Base-by-base conservation (phyloP, 208 protist genomes). In the Trypanosoma theileri region DNA sequence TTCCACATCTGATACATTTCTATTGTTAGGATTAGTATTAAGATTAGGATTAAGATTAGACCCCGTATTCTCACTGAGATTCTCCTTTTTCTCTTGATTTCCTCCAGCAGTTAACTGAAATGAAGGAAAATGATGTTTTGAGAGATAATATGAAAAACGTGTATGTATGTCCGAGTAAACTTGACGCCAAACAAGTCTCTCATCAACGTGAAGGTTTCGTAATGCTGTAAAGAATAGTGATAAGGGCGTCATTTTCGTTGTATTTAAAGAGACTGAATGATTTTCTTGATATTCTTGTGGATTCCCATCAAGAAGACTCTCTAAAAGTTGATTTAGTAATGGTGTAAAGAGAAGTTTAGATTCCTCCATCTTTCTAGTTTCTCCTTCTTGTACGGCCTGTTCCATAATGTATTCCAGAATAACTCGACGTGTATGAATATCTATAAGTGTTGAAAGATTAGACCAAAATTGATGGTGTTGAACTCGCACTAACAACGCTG, bases 271-370 rank as follows among this genome's bases (percentile, higher is more conserved):
- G 1, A 35, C 6, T 35, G 28, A 6, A 35, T 35, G 6, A 35
- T 35, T 6, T 35, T 35, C 28, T 6, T 1, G 4, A 1, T 35
- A 6, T 6, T 35, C 4, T 6, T 35, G 28, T 6, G 28, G 28
- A 35, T 8, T 28, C 11, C 40, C 22, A 22, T 61, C 59, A 13
- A 67, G 10, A 28, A 75, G 3, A 40, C 21, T 55, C 55, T 67
- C 45, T 19, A 75, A 31, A 21, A 75, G 40, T 51, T 67, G 61
- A 44, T 75, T 75, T 10, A 75, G 13, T 42, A 75, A 45, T 11
- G 69, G 62, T n/a, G 60, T 75, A 46, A 75, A 75, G 10, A 75
- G 0, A 51, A 66, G 52, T 48, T 66, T 41, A 4, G 26, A 24
- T 41, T 73, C 68, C 4, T 61, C 44, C 4, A 56, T n/a, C 1